Percentiles rank a stretch among this genome's conserved stretches.
Evolutionary conservation across 306 rosid genomes (phyloP).

Genomic region (Trifolium fragiferum): DNA sequence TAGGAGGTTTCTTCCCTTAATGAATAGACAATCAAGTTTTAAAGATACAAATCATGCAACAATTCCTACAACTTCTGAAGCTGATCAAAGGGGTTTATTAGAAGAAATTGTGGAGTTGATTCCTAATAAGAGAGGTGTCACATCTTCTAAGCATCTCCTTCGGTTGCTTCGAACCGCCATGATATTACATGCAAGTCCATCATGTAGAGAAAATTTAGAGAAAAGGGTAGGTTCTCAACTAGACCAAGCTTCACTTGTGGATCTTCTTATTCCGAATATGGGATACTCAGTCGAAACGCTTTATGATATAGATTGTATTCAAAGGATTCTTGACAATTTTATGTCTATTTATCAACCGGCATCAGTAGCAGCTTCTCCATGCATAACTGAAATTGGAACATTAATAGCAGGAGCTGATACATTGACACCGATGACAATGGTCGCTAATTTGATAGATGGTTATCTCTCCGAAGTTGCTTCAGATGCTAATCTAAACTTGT

Average conservation of each 20-base stretch:
- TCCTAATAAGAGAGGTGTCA: constrained; percentile 70
- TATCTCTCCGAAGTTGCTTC: constrained; percentile 89
- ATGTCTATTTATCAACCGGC: constrained; percentile 61
- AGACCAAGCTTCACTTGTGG: constrained; percentile 73
- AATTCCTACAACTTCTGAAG: constrained; percentile 66
- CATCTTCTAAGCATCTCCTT: constrained; percentile 69
- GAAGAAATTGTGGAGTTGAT: constrained; percentile 78
- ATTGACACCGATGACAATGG: constrained; percentile 72
- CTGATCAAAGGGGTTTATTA: constrained; percentile 74
- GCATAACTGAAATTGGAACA: constrained; percentile 61
- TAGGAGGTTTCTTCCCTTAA: constrained; percentile 73
- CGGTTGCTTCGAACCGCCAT: constrained; percentile 76
- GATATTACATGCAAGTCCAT: constrained; percentile 73
- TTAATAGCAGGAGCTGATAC: constrained; percentile 58
- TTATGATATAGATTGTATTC: constrained; percentile 77
- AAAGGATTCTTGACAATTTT: constrained; percentile 85
- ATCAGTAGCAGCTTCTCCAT: constrained; percentile 62
- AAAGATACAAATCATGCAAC: constrained; percentile 59
- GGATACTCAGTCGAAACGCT: constrained; percentile 79
- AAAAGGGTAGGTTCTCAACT: constrained; percentile 76
- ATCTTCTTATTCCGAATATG: constrained; percentile 83
- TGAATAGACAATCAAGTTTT: constrained; percentile 74
- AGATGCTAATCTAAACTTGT: constrained; percentile 72
- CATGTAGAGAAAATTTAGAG: constrained; percentile 80
- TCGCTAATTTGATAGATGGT: constrained; percentile 79